A percentile compares a stretch with the other conserved stretches of the same genome.
Evolutionary conservation across 2,329 filamentous ascomycete genomes (phyloP).

Genomic region (Ceratocystis ficicola): DNA sequence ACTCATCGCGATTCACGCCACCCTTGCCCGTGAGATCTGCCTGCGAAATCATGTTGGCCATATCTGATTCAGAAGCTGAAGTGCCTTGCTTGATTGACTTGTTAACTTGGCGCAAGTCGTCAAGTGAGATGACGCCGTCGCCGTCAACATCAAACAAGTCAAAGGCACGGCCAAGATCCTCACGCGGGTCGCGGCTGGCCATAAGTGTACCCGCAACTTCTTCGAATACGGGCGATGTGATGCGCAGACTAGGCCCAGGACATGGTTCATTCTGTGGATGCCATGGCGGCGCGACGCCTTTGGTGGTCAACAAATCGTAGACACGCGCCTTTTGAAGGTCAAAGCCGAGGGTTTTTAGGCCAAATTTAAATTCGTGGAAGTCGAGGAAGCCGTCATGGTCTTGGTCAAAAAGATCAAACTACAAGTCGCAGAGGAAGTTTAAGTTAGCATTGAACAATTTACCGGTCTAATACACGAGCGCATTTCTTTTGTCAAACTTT

Average conservation of each 20-base stretch:
- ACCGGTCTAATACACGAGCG: background rate
- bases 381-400: slow-evolving; percentile 62
- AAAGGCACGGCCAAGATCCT: slow-evolving; percentile 86
- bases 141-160: slow-evolving; percentile 82
- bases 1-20: slow-evolving; percentile 57
- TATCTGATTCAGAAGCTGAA: slow-evolving; percentile 80
- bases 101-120: slow-evolving; percentile 77
- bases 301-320: slow-evolving; percentile 64
- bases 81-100: slow-evolving; percentile 71
- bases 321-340: slow-evolving; percentile 79
- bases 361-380: slow-evolving; percentile 96
- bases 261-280: slow-evolving; percentile 40
- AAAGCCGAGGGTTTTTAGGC: slow-evolving; percentile 89
- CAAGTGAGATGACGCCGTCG: slow-evolving; percentile 83
- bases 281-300: slow-evolving; percentile 61
- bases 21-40: slow-evolving; percentile 92
- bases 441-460: too few relatives aligned
- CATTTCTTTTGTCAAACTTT: background rate
- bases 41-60: slow-evolving; percentile 94
- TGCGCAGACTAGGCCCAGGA: slow-evolving; percentile 53
- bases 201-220: slow-evolving; percentile 70
- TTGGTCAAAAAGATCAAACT: slow-evolving; percentile 24
- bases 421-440: background rate
- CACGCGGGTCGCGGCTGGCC: slow-evolving; percentile 67
- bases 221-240: slow-evolving; percentile 62